Evolutionary conservation across 2,329 filamentous ascomycete species (phyloP).

Genomic region (Aspergillus sclerotialis): DNA sequence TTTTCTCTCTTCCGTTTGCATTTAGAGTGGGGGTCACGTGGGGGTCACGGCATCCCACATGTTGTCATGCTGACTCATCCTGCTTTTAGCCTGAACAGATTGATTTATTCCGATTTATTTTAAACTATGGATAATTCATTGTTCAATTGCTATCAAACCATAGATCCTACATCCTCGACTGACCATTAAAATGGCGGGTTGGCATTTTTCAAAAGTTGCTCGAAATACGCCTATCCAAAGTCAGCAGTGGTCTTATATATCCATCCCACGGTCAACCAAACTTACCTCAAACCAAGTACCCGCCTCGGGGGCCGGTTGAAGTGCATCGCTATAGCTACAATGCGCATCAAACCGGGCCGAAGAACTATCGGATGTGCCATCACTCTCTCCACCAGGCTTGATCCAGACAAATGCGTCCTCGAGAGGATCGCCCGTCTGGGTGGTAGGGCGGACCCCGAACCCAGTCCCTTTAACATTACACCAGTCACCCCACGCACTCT

Average conservation of each 20-base stretch:
- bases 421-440: slow-evolving; percentile 53
- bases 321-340: slow-evolving; percentile 48
- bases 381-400: slow-evolving; percentile 57
- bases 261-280: slow-evolving; percentile 14
- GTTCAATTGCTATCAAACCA: no score
- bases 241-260: slow-evolving; percentile 22
- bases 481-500: slow-evolving; percentile 58
- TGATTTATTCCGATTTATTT: slow-evolving; percentile 14
- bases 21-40: no score
- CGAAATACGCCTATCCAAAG: slow-evolving; percentile 20
- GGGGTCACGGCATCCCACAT: slow-evolving; percentile 9
- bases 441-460: slow-evolving; percentile 57
- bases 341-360: slow-evolving; percentile 48
- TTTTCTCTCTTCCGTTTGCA: no score
- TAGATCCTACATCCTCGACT: background rate
- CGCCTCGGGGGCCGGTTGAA: slow-evolving; percentile 62
- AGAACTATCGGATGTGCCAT: slow-evolving; percentile 44
- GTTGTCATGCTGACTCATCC: slow-evolving; percentile 2
- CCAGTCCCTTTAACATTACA: slow-evolving; percentile 60
- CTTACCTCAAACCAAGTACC: slow-evolving; percentile 58
- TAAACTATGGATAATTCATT: no score
- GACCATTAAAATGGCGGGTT: slow-evolving; percentile 19
- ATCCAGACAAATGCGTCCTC: slow-evolving; percentile 65
- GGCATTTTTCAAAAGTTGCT: slow-evolving; percentile 21
- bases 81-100: background rate